phyloP scores from a whole-genome alignment of 352 stramenopile species.

The Plasmopara halstedii region DNA sequence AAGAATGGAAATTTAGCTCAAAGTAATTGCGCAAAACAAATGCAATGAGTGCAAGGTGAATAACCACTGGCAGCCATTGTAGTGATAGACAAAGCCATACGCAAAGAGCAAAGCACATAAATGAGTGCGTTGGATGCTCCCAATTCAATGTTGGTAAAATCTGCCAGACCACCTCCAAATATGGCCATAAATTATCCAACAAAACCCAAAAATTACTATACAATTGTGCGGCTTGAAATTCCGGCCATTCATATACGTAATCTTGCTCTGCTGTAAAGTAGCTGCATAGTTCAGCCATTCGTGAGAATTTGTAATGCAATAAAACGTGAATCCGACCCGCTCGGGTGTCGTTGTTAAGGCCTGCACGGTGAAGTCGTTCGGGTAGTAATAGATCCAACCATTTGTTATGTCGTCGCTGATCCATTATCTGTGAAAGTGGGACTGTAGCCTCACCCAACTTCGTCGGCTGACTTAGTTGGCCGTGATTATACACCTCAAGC shows the following conservation, averaged over 20 bases:
- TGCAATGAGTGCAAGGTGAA: slow-evolving; percentile 72
- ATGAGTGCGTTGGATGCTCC: slow-evolving; percentile 77
- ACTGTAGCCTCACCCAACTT: slow-evolving; percentile 78
- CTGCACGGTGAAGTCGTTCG: slow-evolving; percentile 69
- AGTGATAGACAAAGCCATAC: slow-evolving; percentile 80
- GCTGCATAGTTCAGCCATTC: slow-evolving; percentile 76
- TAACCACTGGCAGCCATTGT: slow-evolving; percentile 72
- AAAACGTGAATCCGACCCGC: slow-evolving; percentile 76
- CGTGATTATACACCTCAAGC: slow-evolving; percentile 82
- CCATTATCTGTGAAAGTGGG: slow-evolving; percentile 72
- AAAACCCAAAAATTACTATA: slow-evolving; percentile 87
- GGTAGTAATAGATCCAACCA: slow-evolving; percentile 77
- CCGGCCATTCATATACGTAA: slow-evolving; percentile 72
- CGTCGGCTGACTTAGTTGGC: slow-evolving; percentile 70
- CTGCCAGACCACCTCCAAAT: slow-evolving; percentile 77
- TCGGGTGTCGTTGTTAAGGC: slow-evolving; percentile 78
- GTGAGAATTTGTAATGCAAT: slow-evolving; percentile 83
- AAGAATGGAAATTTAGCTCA: slow-evolving; percentile 77
- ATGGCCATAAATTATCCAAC: slow-evolving; percentile 77
- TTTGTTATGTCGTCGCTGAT: slow-evolving; percentile 82
- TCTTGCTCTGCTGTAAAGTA: slow-evolving; percentile 68
- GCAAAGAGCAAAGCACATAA: slow-evolving; percentile 78
- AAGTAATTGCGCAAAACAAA: slow-evolving; percentile 82
- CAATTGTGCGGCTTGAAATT: slow-evolving; percentile 72
- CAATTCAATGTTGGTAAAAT: slow-evolving; percentile 80